phyloP scores from a whole-genome alignment of 176 grass and related monocot genomes.

The Hyparrhenia diplandra region DNA sequence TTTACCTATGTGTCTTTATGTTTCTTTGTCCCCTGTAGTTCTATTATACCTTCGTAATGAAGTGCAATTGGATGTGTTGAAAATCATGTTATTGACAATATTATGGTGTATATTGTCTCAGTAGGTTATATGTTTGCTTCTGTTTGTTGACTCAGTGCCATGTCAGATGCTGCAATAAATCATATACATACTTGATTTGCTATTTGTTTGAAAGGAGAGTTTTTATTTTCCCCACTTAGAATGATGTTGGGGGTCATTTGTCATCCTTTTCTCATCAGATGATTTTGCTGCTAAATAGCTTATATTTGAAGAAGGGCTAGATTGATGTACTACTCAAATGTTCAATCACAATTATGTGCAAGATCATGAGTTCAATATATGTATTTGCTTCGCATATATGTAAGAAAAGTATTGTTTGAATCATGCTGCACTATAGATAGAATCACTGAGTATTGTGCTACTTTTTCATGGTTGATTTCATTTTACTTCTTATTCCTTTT shows the following conservation, averaged over 20 bases:
- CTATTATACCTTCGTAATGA: background rate
- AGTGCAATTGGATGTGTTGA: background rate
- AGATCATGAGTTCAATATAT: background rate
- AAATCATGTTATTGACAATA: slow-evolving; percentile 11
- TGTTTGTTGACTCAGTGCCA: background rate
- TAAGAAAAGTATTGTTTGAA: background rate
- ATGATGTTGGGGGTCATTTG: background rate
- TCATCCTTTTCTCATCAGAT: background rate
- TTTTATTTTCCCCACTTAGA: background rate
- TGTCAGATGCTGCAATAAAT: background rate
- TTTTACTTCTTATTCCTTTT: background rate
- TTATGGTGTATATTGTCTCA: slow-evolving; percentile 3
- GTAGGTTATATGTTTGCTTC: background rate
- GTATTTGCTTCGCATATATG: background rate
- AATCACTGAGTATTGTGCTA: background rate
- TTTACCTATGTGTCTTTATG: slow-evolving; percentile 2
- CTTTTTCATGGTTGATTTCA: background rate
- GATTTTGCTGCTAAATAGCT: background rate
- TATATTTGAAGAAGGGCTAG: background rate
- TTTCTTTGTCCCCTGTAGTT: background rate
- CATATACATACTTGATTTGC: slow-evolving; percentile 1
- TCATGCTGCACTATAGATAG: background rate
- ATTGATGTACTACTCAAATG: background rate
- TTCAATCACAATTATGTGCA: background rate
- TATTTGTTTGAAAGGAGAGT: background rate